Evolutionary conservation across 305 asterid genomes (phyloP), one percentile per base, ranked within the genome.

Genomic region (Solanum hybrid): DNA sequence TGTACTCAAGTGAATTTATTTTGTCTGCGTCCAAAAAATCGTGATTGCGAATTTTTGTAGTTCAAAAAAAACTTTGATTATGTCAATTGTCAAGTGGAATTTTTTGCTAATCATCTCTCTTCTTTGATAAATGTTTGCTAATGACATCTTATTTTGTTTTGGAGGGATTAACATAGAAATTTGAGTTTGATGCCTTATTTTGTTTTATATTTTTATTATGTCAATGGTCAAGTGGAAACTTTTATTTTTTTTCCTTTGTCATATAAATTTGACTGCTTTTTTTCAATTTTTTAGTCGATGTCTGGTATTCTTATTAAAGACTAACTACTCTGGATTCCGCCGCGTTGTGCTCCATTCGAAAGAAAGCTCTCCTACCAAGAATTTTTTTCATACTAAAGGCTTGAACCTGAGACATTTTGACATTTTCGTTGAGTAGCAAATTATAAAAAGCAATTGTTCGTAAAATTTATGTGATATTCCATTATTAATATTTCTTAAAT

Each of bases 251-350:
- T 35, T 12, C 56, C 27, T 66, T 66, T n/a, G 73, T n/a, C 73
- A 66, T 9, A 60, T 60, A 60, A 60, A 60, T 51, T 51, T 51
- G 22, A 14, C 60, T 46, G 64, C 0, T 14, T 46, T 42, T 42
- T 42, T 42, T 46, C 2, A 35, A 1, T 14, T 51, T 51, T 51
- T 51, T 8, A 16, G 1, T 51, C 9, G n/a, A 51, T 51, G 4
- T 51, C 9, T 51, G n/a, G 4, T 16, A 51, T 51, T 2, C 3
- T 5, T 16, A 51, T 51, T 46, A 5, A 5, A 46, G 64, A 14
- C 1, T 6, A 20, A 0, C 22, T 46, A 46, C 2, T 16, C 1
- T 0, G 9, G 0, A 51, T 51, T 51, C 2, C 1, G 22, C 22
- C 64, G 8, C 22, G 4, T 46, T 5, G 64, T 5, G 9, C 1